These are phyloP conservation scores for Bryum argenteum DNA, from an alignment of 225 moss, liverwort and hornwort species.

Conservation along the genomic window DNA sequence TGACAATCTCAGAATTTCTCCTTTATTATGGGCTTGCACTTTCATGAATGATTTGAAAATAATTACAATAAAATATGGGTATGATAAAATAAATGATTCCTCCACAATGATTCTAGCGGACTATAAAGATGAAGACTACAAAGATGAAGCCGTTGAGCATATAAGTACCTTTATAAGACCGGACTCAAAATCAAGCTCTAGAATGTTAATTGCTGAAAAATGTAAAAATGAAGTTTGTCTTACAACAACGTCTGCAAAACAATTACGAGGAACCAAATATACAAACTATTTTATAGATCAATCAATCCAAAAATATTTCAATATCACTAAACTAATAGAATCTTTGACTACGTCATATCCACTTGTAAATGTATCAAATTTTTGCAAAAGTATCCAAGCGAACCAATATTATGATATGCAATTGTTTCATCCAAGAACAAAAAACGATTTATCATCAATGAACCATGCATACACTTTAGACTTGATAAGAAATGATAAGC, in stretches of 20 bases:
- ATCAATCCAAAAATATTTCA: neutral
- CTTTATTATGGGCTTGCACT: no score
- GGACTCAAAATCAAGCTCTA: no score
- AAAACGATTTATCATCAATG: no score
- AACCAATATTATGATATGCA: no score
- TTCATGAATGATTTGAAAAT: neutral
- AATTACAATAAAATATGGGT: neutral
- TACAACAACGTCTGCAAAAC: rapidly evolving
- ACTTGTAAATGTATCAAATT: neutral
- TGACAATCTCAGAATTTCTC: no score
- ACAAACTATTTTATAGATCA: neutral
- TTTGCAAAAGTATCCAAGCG: neutral
- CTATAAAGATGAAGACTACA: rapidly evolving
- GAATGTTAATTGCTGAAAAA: neutral
- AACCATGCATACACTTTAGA: no score
- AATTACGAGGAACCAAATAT: rapidly evolving
- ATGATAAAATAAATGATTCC: no score
- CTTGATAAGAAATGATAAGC: no score
- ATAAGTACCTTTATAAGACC: neutral
- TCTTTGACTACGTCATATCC: neutral
- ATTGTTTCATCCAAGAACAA: no score
- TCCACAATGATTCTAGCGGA: no score
- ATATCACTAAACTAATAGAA: rapidly evolving
- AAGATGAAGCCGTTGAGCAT: rapidly evolving
- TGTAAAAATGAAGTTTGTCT: no score